Percentiles rank a stretch among this genome's conserved stretches.
phyloP scores from a whole-genome alignment of 495 filamentous ascomycete genomes.

The Trichocladium uniseriatum region DNA sequence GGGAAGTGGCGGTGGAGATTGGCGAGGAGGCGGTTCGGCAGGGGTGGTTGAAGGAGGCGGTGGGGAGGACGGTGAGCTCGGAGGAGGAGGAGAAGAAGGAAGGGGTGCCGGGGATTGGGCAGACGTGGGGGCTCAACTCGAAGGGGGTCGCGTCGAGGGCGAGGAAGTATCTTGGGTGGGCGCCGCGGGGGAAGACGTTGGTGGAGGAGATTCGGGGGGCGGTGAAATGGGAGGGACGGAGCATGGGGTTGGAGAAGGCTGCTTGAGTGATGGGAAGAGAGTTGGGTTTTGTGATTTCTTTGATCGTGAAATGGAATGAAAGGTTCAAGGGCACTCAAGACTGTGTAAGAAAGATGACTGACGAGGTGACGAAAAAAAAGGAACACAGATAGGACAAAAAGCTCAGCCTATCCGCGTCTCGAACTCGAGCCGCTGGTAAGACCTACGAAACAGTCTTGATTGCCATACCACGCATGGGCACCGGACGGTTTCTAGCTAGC shows the following conservation, averaged over 20 bases:
- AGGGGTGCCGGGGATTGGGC: constrained; percentile 25
- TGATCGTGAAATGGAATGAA: too few species aligned
- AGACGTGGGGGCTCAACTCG: constrained; percentile 50
- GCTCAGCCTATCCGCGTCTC: neutral
- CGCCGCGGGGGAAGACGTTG: constrained; percentile 40
- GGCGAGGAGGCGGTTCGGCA: constrained; percentile 53
- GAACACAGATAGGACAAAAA: neutral
- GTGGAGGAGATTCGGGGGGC: constrained; percentile 42
- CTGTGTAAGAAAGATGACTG: neutral
- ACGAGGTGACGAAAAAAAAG: neutral
- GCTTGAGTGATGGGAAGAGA: neutral
- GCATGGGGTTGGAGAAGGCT: constrained; percentile 22
- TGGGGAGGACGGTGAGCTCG: constrained; percentile 21
- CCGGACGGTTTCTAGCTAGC: neutral
- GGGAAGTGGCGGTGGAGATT: constrained; percentile 51
- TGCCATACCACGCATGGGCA: neutral
- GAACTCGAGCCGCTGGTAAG: neutral
- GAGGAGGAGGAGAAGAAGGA: constrained; percentile 28
- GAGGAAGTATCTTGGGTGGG: constrained; percentile 54
- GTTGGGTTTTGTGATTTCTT: too few species aligned
- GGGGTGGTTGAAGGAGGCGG: constrained; percentile 51
- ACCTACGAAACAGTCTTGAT: neutral
- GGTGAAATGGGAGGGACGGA: constrained; percentile 43
- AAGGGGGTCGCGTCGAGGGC: constrained; percentile 46
- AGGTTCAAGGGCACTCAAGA: too few species aligned